These are phyloP conservation scores for Antitrichia curtipendula DNA, from an alignment of 225 moss, liverwort and hornwort genomes.

Conservation along the genomic window DNA sequence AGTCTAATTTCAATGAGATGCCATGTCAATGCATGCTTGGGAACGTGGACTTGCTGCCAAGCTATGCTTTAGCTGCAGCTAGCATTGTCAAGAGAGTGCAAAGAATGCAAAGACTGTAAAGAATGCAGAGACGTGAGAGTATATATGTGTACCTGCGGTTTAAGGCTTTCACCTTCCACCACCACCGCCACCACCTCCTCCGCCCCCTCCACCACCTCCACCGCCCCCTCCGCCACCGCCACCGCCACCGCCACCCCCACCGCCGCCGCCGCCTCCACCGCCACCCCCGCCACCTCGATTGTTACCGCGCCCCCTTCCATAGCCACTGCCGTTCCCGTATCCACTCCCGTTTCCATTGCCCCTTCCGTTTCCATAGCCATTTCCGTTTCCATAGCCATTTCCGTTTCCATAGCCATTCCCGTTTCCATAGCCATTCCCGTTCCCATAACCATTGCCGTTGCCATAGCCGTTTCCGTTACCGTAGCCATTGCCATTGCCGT, in stretches of 20 bases:
- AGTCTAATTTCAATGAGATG: neutral
- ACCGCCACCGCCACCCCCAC: fast-evolving
- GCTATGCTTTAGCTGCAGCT: too few species aligned
- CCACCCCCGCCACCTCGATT: neutral
- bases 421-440: neutral
- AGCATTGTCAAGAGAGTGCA: neutral
- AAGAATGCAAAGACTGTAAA: neutral
- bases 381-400: fast-evolving
- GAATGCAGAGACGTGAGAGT: neutral
- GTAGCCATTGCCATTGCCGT: neutral
- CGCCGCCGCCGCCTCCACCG: fast-evolving
- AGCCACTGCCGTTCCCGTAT: neutral
- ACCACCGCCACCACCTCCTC: neutral
- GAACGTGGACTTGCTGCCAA: neutral
- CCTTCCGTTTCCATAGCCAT: neutral
- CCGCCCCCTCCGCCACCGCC: fast-evolving
- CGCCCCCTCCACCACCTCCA: fast-evolving
- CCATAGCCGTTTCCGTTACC: neutral
- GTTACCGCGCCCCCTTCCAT: neutral
- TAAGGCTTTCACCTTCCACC: neutral
- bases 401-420: neutral
- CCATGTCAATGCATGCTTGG: neutral
- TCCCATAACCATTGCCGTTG: neutral
- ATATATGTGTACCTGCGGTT: neutral
- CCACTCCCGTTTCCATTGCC: neutral